Evolutionary conservation across 2,329 filamentous ascomycete genomes (phyloP), one percentile per base, ranked within the genome.

Genomic region (Colletotrichum simmondsii): DNA sequence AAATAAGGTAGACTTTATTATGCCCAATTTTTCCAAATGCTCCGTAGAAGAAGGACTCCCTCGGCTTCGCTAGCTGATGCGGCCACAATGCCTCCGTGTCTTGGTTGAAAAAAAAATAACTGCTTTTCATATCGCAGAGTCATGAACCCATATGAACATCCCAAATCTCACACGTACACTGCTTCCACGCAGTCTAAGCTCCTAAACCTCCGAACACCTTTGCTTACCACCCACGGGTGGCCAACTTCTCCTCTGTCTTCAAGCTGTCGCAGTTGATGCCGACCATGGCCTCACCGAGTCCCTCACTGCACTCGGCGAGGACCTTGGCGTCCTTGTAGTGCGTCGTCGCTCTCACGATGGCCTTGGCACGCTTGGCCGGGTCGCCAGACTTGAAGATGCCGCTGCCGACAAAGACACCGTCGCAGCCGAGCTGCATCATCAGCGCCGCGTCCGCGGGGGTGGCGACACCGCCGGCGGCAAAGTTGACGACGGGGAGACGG

Each of bases 331-430:
- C 95, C 77, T 91, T 92, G 87, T 89, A 98, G 85, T 98, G 95
- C 8, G 96, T 98, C 1, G 95, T 95, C 30, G 97, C 97, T 80
- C 95, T 93, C 65, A 99, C 97, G 79, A 99, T 98, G 49, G 97
- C 97, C 87, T 92, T 94, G 16, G 97, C 97, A 73, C 97, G 88
- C 91, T 96, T 94, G 57, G 92, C 91, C 26, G 97, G 94, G 83
- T 98, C 93, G 22, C 96, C 96, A 5, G 92, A 94, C 91, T 98
- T 98, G 91, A 99, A 99, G 83, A 98, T 98, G 32, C 97, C 97
- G 71, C 92, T 95, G 32, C 97, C 97, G 46, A 99, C 97, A 81
- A 99, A 99, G 46, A 99, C 97, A 71, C 97, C 97, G 80, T 99
- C 97, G 81, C 97, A 98, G 73, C 97, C 97, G 75, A 99, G 87